phyloP scores from a whole-genome alignment of 2,329 filamentous ascomycete species.

The Periglandula ipomoeae region DNA sequence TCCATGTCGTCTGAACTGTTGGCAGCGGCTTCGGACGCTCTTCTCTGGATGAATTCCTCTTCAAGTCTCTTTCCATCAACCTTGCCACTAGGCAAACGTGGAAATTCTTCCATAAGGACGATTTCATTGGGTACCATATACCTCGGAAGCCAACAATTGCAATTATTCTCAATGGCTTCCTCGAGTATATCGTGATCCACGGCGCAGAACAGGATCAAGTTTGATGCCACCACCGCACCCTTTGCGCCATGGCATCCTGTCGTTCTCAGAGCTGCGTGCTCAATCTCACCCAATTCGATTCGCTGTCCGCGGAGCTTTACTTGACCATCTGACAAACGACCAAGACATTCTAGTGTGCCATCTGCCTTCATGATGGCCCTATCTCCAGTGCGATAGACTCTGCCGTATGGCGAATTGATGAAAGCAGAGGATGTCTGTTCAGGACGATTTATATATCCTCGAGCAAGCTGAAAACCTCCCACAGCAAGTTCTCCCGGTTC shows the following conservation, averaged over 20 bases:
- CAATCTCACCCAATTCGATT: slow-evolving; percentile 71
- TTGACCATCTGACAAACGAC: slow-evolving; percentile 70
- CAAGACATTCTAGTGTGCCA: slow-evolving; percentile 73
- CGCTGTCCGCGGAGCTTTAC: slow-evolving; percentile 81
- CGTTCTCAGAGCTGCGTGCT: slow-evolving; percentile 56
- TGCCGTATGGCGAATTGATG: slow-evolving; percentile 56
- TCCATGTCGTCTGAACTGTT: slow-evolving; percentile 7
- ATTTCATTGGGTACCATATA: slow-evolving; percentile 80
- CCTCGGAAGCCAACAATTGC: slow-evolving; percentile 65
- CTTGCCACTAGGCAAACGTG: slow-evolving; percentile 75
- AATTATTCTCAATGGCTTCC: slow-evolving; percentile 45
- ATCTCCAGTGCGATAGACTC: slow-evolving; percentile 78
- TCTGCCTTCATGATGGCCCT: slow-evolving; percentile 59
- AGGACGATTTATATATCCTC: slow-evolving; percentile 71
- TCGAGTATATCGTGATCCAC: slow-evolving; percentile 29
- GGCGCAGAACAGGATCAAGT: slow-evolving; percentile 67
- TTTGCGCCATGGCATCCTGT: slow-evolving; percentile 55
- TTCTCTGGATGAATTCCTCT: slow-evolving; percentile 30
- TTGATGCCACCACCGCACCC: slow-evolving; percentile 57
- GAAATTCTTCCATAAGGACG: slow-evolving; percentile 53
- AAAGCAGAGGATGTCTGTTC: slow-evolving; percentile 68
- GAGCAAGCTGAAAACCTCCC: slow-evolving; percentile 70
- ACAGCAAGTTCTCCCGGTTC: slow-evolving; percentile 72
- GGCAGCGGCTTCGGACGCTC: slow-evolving; percentile 5
- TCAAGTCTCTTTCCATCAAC: slow-evolving; percentile 61